Base-by-base conservation (phyloP, 352 stramenopile genomes). In the Pythium guiyangense region DNA sequence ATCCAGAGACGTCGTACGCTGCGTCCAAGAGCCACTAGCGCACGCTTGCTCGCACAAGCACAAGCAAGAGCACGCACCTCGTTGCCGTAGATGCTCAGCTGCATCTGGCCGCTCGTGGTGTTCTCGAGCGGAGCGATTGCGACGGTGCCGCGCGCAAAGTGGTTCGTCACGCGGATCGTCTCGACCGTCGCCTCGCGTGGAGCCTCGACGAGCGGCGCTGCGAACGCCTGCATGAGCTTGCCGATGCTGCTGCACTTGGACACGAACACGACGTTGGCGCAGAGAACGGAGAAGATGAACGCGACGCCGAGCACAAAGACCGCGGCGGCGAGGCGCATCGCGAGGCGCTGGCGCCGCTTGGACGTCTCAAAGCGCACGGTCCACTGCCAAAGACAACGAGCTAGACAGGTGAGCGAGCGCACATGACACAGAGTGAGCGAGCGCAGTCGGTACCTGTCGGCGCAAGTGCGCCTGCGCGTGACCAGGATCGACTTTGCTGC, bases 201-300 rank as follows among this genome's bases (percentile, higher is more conserved):
- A 4, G 37, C 57, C 14, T 74, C 63, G 17, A 86, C 52, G 1
- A 91, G 48, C 44, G 74, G 59, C 46, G 74, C 69, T 44, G 43
- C 80, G 29, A 64, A 51, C 0, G 77, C 68, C n/a, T 70, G 63
- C 37, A 84, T 59, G 6, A 70, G 59, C 57, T 73, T 84, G 52
- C 76, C 72, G 27, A 90, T 86, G 22, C 70, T 81, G 60, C 70
- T 77, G 65, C 82, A 89, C 57, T 92, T 86, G 14, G 76, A 70
- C 12, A 78, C 63, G 39, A 92, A 86, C 22, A 88, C 71, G 10
- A 90, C 75, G 49, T 82, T 92, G 37, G 77, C 64, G 46, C 67
- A 73, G 66, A 83, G 75, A 22, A 83, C 60, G 0, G 67, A 74
- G 37, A 82, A 67, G 35, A 92, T 77, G 45, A 90, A 77, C 17